A percentile compares a stretch with the other conserved stretches of the same genome.
phyloP scores from a whole-genome alignment of 805 yeast genomes.

The Suhomyces xylopsoci region DNA sequence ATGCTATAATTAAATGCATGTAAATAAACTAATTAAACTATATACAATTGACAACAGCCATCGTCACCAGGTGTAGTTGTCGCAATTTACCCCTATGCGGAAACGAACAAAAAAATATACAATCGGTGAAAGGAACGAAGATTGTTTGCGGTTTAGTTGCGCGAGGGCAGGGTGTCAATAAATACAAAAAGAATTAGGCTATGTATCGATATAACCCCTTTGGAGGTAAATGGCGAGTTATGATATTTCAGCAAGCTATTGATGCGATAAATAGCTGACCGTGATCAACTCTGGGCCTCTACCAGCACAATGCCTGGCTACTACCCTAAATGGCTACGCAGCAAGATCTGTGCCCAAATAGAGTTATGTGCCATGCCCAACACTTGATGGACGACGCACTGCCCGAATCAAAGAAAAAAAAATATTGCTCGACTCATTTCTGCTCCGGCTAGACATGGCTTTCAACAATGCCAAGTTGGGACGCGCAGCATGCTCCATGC shows the following conservation, averaged over 20 bases:
- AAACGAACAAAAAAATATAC: not conserved
- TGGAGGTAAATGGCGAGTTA: not conserved
- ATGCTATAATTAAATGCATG: not conserved
- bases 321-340: not conserved
- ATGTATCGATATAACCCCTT: not conserved
- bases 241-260: not conserved
- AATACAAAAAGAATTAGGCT: not conserved
- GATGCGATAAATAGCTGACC: not conserved
- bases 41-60: not conserved
- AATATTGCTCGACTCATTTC: not conserved
- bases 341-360: not conserved
- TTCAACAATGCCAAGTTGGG: not conserved
- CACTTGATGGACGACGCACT: not conserved
- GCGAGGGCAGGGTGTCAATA: not conserved
- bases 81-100: not conserved
- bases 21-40: not conserved
- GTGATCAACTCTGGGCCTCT: not conserved
- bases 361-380: not conserved
- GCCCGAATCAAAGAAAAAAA: not conserved
- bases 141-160: not conserved
- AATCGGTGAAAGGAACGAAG: not conserved
- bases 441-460: not conserved
- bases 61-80: not conserved
- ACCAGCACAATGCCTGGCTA: not conserved
- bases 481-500: conserved; percentile 1